phyloP scores from a whole-genome alignment of 2,329 filamentous ascomycete genomes.

The Epichloe glyceriae region DNA sequence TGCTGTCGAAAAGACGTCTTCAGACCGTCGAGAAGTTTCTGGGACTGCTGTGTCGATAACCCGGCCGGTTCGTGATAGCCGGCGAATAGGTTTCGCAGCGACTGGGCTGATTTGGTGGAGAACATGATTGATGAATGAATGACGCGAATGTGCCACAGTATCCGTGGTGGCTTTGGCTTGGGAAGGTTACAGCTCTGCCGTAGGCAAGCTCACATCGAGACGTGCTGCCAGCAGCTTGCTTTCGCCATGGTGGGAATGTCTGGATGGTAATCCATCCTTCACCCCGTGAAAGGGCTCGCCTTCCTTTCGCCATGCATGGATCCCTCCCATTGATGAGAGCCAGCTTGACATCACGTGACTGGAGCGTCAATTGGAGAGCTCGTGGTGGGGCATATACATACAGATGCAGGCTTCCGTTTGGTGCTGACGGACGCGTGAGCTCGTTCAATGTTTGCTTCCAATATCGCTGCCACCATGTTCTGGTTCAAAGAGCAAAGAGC shows the following conservation, averaged over 20 bases:
- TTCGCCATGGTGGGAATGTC: neutral
- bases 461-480: no score
- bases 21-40: conserved; percentile 41
- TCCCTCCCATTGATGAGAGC: no score
- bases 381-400: no score
- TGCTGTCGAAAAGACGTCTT: conserved; percentile 44
- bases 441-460: no score
- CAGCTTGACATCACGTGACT: no score
- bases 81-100: conserved; percentile 26
- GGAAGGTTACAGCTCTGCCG: conserved; percentile 1
- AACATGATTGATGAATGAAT: conserved; percentile 17
- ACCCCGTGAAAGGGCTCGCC: no score
- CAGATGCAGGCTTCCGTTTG: no score
- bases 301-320: no score
- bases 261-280: neutral
- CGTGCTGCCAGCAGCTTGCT: conserved; percentile 1
- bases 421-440: no score
- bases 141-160: neutral
- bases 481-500: no score
- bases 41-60: conserved; percentile 35
- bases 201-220: conserved; percentile 5
- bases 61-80: conserved; percentile 38
- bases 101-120: conserved; percentile 24
- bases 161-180: neutral
- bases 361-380: no score